A percentile compares a stretch with the other conserved stretches of the same genome.
These are phyloP conservation scores for Aspergillus novoparasiticus DNA, from an alignment of 2,329 filamentous ascomycete genomes.

Conservation along the genomic window DNA sequence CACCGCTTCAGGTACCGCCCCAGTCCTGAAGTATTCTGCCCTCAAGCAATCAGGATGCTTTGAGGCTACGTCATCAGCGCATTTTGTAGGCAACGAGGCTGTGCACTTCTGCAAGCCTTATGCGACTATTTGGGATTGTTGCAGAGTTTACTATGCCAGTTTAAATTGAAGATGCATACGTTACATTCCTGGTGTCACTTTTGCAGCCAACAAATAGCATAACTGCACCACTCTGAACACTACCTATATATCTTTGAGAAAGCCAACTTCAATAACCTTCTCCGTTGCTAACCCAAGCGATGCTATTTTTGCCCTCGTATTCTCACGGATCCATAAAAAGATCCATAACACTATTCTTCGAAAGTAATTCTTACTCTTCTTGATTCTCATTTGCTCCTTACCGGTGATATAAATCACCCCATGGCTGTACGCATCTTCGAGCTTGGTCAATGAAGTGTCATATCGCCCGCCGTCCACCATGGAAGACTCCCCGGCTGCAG, in stretches of 20 bases:
- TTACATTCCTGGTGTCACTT: neutral
- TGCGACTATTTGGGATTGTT: neutral
- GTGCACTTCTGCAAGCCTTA: neutral
- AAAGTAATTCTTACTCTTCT: constrained; percentile 28
- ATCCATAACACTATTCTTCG: constrained; percentile 31
- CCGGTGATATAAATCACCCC: constrained; percentile 52
- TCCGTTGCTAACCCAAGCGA: constrained; percentile 41
- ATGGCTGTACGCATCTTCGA: constrained; percentile 15
- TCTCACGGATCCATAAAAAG: constrained; percentile 44
- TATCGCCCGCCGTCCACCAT: neutral
- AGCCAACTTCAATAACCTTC: constrained; percentile 44
- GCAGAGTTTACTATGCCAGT: neutral
- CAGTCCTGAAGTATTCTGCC: neutral
- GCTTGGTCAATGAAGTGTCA: constrained; percentile 3
- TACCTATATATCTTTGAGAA: constrained; percentile 37
- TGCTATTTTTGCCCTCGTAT: constrained; percentile 42
- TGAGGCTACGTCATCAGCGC: neutral
- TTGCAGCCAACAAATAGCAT: neutral
- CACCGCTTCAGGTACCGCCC: neutral
- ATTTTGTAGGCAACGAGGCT: neutral
- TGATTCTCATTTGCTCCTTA: constrained; percentile 44
- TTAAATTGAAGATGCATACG: neutral
- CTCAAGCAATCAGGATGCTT: neutral
- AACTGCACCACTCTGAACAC: neutral
- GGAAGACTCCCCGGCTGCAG: neutral